Evolutionary conservation across 331 rosid genomes (phyloP).

Genomic region (Arachis monticola): DNA sequence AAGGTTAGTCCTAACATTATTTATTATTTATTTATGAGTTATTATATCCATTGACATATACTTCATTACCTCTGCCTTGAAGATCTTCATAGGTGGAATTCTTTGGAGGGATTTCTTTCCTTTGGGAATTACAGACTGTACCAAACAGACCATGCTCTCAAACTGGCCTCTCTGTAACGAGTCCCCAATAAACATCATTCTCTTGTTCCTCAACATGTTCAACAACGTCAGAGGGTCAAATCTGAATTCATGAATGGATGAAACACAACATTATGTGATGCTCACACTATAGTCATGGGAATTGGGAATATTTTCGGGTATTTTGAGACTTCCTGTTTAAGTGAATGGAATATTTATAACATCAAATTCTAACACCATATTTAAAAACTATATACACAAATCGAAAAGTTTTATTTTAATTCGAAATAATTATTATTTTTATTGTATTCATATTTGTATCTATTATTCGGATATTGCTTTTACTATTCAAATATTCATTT

Average conservation of each 20-base stretch:
- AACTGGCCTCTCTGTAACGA: slow-evolving; percentile 89
- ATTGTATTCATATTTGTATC: no score
- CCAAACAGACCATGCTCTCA: slow-evolving; percentile 83
- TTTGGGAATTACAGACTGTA: slow-evolving; percentile 76
- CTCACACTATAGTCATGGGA: neutral
- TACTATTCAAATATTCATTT: no score
- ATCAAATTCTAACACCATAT: neutral
- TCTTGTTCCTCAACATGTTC: slow-evolving; percentile 69
- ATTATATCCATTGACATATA: no score
- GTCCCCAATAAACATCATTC: slow-evolving; percentile 92
- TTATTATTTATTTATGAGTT: no score
- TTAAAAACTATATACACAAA: neutral
- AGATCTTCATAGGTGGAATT: slow-evolving; percentile 87
- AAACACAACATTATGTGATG: neutral
- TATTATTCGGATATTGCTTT: no score
- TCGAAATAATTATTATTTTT: no score
- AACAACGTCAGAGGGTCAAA: slow-evolving; percentile 84
- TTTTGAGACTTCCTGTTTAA: neutral
- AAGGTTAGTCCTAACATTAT: no score
- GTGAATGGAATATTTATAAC: neutral
- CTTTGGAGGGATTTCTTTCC: slow-evolving; percentile 75
- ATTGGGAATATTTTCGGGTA: no score
- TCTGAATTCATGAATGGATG: slow-evolving; percentile 46
- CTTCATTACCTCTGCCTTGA: slow-evolving; percentile 63
- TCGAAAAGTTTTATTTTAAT: no score